phyloP scores from a whole-genome alignment of 2,329 filamentous ascomycete genomes.

The Sporothrix curviconia region DNA sequence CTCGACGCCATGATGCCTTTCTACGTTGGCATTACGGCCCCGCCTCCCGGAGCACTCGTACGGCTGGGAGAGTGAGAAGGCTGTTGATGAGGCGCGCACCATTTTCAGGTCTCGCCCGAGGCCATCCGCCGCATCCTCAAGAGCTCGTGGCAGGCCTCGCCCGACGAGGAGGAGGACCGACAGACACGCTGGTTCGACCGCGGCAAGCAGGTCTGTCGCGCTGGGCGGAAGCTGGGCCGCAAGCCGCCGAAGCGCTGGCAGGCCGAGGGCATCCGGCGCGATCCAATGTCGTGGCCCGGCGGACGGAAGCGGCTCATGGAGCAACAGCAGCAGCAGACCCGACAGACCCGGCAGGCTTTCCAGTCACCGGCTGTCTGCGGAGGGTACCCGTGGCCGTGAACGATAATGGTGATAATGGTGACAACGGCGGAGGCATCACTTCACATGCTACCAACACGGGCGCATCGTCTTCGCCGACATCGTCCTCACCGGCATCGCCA shows the following conservation, averaged over 20 bases:
- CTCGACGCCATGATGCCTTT: constrained; percentile 95
- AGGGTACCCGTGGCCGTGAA: neutral
- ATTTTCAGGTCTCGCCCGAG: constrained; percentile 84
- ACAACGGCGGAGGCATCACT: too few relatives aligned
- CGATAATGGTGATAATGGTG: too few relatives aligned
- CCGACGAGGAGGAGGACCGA: constrained; percentile 50
- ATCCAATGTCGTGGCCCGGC: constrained; percentile 17
- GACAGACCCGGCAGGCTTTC: neutral
- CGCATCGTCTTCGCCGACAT: too few relatives aligned
- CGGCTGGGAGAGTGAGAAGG: constrained; percentile 96
- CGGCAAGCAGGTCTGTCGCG: constrained; percentile 52
- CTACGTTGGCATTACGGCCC: constrained; percentile 88
- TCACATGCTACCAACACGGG: too few relatives aligned
- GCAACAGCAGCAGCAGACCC: neutral
- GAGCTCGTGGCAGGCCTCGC: constrained; percentile 62
- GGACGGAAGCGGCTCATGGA: constrained; percentile 10
- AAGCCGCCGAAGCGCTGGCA: constrained; percentile 59
- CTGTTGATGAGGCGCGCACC: constrained; percentile 76
- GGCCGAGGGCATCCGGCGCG: constrained; percentile 36
- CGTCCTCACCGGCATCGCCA: too few relatives aligned
- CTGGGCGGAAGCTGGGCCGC: constrained; percentile 52
- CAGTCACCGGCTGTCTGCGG: neutral
- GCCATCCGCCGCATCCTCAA: constrained; percentile 80
- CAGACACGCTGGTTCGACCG: constrained; percentile 56
- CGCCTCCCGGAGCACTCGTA: constrained; percentile 93